Evolutionary conservation across 306 rosid species (phyloP), one percentile per base, ranked within the genome.

Genomic region (Acacia acuminata): DNA sequence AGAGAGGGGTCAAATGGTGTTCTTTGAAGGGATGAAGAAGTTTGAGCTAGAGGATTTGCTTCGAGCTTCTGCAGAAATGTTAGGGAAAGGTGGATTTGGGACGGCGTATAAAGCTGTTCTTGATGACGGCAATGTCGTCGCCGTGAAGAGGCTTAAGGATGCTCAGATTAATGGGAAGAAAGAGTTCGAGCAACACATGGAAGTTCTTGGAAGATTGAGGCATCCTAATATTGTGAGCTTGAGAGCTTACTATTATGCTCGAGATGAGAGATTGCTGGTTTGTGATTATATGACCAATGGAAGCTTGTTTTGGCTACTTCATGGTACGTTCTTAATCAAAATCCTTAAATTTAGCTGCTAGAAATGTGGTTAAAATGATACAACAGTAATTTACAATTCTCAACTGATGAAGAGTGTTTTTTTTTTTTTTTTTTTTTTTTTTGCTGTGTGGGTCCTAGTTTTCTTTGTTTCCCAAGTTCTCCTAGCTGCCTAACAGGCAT

Each of bases 61-160:
- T 2, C 82, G 99, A 7, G 99, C 99, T 40, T 96, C 99, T 7
- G 99, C 99, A 14, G 99, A 96, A 89, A 96, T 96, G 99, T 78
- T 96, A 19, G 99, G 99, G 10, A 96, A 96, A 84, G 99, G 99
- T 0, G 98, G 99, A 77, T 96, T 93, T n/a, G 99, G 99, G 24
- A 96, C 99, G 17, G 97, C 99, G 22, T 96, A 96, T 80, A 96
- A 96, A 80, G 98, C 99, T 32, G 91, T 93, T 1, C 91, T 96
- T 0, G 99, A 96, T 47, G 99, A 96, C 43, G 99, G 99, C 0
- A 88, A 90, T 32, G 98, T 93, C 16, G 98, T 96, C 61, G 99
- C 96, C 7, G 98, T 96, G 84, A 96, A 96, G 88, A 82, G 99
- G 78, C 89, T 96, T 13, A 96, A 92, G 80, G 99, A 96, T n/a